phyloP scores from a whole-genome alignment of 495 filamentous ascomycete species.

The Cercophora sp. region DNA sequence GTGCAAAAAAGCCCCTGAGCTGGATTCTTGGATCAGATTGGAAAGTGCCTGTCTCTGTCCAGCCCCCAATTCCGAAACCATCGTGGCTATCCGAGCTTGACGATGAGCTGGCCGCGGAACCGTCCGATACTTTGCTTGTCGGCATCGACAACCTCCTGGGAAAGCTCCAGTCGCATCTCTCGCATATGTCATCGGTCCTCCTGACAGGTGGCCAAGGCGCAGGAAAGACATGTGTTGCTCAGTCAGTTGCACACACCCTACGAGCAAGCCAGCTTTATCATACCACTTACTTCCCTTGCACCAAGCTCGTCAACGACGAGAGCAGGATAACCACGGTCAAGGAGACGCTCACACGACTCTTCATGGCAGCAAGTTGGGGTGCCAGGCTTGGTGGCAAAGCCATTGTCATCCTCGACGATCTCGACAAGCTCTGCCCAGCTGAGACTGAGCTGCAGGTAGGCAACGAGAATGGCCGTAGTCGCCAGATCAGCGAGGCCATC shows the following conservation, averaged over 20 bases:
- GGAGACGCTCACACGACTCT: constrained; percentile 75
- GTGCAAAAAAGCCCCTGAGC: constrained; percentile 48
- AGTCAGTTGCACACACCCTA: constrained; percentile 59
- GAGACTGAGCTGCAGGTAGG: constrained; percentile 92
- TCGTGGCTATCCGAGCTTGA: constrained; percentile 44
- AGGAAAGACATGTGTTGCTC: constrained; percentile 75
- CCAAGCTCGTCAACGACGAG: constrained; percentile 81
- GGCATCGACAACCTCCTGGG: constrained; percentile 76
- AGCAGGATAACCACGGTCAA: constrained; percentile 84
- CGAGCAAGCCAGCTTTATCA: constrained; percentile 66
- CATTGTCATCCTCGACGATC: constrained; percentile 82
- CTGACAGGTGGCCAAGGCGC: constrained; percentile 83
- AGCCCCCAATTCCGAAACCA: constrained; percentile 62
- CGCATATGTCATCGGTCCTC: constrained; percentile 82
- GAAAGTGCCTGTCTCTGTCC: constrained; percentile 66
- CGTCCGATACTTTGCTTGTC: constrained; percentile 60
- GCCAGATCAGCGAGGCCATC: constrained; percentile 86
- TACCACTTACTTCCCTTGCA: constrained; percentile 76
- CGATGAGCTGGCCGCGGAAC: constrained; percentile 49
- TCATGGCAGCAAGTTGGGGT: constrained; percentile 86
- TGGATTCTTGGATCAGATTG: constrained; percentile 79
- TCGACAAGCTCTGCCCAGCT: constrained; percentile 85
- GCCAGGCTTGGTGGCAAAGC: constrained; percentile 77
- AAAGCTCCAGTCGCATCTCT: constrained; percentile 66
- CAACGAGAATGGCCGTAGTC: constrained; percentile 83